These are phyloP conservation scores for Paraurostyla sp. DNA, from an alignment of 73 alveolate genomes.

Conservation along the genomic window DNA sequence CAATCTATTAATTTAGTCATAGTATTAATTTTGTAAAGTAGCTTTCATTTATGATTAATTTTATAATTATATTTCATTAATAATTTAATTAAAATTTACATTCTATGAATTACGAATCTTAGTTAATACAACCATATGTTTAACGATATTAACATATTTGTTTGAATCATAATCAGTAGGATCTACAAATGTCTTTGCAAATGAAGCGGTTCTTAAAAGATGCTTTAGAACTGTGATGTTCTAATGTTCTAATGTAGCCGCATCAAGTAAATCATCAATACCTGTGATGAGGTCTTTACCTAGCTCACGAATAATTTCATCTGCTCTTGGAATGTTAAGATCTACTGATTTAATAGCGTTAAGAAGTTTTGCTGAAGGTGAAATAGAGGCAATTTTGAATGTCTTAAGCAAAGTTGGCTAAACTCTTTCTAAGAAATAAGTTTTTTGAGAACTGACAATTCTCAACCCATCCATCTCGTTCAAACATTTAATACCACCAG, in stretches of 20 bases:
- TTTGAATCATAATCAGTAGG: conserved; percentile 61
- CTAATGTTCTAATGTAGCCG: conserved; percentile 70
- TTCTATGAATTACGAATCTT: conserved; percentile 62
- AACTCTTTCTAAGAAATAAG: conserved; percentile 72
- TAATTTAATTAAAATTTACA: neutral
- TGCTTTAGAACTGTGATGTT: conserved; percentile 58
- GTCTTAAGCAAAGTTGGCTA: conserved; percentile 57
- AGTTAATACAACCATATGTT: conserved; percentile 59
- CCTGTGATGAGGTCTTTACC: conserved; percentile 64
- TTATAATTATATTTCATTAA: too few species aligned
- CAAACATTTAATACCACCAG: conserved; percentile 53
- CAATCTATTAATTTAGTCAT: too few species aligned
- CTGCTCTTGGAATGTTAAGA: conserved; percentile 64
- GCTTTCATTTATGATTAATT: too few species aligned
- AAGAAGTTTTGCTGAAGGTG: conserved; percentile 67
- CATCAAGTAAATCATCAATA: conserved; percentile 72
- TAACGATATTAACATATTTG: conserved; percentile 70
- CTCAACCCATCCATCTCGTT: conserved; percentile 76
- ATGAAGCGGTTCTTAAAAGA: conserved; percentile 68
- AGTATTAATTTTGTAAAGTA: too few species aligned
- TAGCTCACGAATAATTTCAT: conserved; percentile 73
- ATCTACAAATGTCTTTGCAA: conserved; percentile 69
- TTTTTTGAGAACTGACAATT: conserved; percentile 45
- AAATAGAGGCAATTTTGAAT: conserved; percentile 60
- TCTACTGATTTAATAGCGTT: conserved; percentile 72